Conservation (phyloP, 257 asterid genomes). For the Penstemon davidsonii region DNA sequence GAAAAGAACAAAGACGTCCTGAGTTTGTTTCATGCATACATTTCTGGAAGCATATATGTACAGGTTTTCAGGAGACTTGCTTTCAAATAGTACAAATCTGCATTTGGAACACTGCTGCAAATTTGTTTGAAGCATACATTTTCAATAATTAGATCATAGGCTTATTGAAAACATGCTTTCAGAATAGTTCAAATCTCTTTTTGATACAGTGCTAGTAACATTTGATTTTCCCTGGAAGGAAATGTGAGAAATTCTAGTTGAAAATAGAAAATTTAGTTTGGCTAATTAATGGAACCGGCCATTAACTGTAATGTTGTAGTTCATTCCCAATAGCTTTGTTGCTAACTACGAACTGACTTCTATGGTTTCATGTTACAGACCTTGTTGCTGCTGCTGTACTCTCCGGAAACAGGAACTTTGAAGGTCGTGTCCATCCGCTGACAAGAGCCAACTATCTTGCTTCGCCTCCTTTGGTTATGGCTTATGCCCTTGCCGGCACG, state of each 20-base stretch:
- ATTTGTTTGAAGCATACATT: not conserved
- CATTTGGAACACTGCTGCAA: conserved; percentile 2
- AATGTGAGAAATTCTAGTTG: not conserved
- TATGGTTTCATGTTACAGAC: conserved; percentile 44
- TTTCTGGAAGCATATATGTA: not conserved
- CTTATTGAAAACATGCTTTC: not conserved
- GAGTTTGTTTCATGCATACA: not conserved
- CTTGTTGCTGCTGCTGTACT: conserved; percentile 91
- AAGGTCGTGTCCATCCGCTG: conserved; percentile 91
- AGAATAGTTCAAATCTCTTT: not conserved
- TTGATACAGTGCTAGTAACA: not conserved
- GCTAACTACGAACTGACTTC: not conserved
- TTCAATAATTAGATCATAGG: too few relatives aligned
- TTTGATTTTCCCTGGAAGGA: not conserved
- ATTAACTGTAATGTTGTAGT: not conserved
- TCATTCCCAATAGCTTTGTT: not conserved
- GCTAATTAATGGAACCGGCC: not conserved
- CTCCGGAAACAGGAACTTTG: conserved; percentile 90
- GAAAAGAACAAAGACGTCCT: not conserved
- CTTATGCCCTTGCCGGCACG: conserved; percentile 97
- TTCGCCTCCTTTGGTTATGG: conserved; percentile 86
- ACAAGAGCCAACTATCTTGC: conserved; percentile 94
- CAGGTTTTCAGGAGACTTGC: not conserved
- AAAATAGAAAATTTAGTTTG: not conserved
- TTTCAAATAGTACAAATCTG: not conserved